Percentiles rank a stretch among this genome's conserved stretches.
Evolutionary conservation across 306 rosid genomes (phyloP).

Genomic region (Psophocarpus tetragonolobus): DNA sequence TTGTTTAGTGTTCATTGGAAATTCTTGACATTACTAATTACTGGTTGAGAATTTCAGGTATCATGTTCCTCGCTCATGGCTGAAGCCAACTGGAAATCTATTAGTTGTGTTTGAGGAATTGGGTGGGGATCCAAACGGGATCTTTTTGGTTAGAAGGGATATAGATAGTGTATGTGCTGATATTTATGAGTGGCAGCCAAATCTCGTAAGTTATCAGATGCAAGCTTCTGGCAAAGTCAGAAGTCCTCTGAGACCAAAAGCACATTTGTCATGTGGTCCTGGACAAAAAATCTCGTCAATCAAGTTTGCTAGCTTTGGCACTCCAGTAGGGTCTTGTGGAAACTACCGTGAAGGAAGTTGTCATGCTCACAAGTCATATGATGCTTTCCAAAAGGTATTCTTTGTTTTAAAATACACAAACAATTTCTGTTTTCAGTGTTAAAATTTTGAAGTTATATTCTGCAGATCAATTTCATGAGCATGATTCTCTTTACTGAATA

Average conservation of each 20-base stretch:
- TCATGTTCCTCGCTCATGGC: slow-evolving; percentile 94
- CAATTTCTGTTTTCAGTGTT: not conserved
- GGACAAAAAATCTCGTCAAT: slow-evolving; percentile 87
- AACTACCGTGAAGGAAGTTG: slow-evolving; percentile 82
- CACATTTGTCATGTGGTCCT: slow-evolving; percentile 76
- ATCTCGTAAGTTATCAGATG: slow-evolving; percentile 73
- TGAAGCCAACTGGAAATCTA: slow-evolving; percentile 82
- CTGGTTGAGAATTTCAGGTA: slow-evolving; percentile 64
- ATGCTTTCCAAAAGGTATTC: slow-evolving; percentile 79
- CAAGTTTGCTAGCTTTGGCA: slow-evolving; percentile 97
- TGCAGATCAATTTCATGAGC: not conserved
- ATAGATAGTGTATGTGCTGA: slow-evolving; percentile 80
- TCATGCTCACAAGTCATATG: slow-evolving; percentile 89
- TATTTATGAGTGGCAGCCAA: slow-evolving; percentile 98
- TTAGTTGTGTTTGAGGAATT: slow-evolving; percentile 89
- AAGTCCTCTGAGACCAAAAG: slow-evolving; percentile 75
- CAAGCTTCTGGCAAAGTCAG: slow-evolving; percentile 78
- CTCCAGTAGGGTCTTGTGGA: slow-evolving; percentile 87
- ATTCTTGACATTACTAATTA: slow-evolving; percentile 11
- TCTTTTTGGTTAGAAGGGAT: slow-evolving; percentile 80
- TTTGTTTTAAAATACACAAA: not conserved
- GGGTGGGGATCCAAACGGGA: slow-evolving; percentile 92
- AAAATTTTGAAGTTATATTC: not conserved
- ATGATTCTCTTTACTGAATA: not conserved
- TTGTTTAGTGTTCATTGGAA: slow-evolving; percentile 11